A percentile compares a stretch with the other conserved stretches of the same genome.
These are phyloP conservation scores for Luvunga scandens DNA, from an alignment of 345 rosid genomes.

Conservation along the genomic window DNA sequence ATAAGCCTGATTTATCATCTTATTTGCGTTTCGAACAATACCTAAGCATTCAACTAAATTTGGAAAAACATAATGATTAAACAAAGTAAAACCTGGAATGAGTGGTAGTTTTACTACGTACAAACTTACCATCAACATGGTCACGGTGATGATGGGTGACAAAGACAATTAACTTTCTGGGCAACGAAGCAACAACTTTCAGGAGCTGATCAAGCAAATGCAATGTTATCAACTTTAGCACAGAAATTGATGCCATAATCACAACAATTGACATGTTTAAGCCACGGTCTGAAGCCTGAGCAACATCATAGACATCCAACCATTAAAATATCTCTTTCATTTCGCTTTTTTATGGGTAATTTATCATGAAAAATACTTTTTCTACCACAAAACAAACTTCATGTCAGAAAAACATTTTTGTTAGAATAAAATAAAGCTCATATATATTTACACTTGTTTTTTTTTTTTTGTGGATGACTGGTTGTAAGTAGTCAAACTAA, in stretches of 20 bases:
- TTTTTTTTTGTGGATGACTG: neutral
- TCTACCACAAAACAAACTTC: too few species aligned
- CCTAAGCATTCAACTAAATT: neutral
- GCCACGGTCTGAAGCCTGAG: neutral
- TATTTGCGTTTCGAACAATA: neutral
- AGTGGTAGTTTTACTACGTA: neutral
- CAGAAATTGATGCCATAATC: slow-evolving; percentile 3
- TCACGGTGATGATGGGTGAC: slow-evolving; percentile 87
- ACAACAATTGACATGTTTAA: neutral
- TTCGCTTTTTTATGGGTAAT: neutral
- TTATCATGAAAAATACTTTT: neutral
- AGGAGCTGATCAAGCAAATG: slow-evolving; percentile 52
- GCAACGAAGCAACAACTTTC: slow-evolving; percentile 63
- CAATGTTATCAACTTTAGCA: slow-evolving; percentile 9
- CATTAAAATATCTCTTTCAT: neutral
- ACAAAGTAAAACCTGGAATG: neutral
- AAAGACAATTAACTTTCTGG: slow-evolving; percentile 72
- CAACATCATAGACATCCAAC: neutral
- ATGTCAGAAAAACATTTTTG: neutral
- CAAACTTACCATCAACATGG: slow-evolving; percentile 71
- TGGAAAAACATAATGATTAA: neutral
- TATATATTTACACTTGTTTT: too few species aligned
- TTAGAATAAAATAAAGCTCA: neutral
- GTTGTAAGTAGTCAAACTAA: neutral
- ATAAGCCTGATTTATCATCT: neutral